A percentile compares a stretch with the other conserved stretches of the same genome.
Evolutionary conservation across 1,284 basidiomycete genomes (phyloP).

Genomic region (Ustilago trichophora): DNA sequence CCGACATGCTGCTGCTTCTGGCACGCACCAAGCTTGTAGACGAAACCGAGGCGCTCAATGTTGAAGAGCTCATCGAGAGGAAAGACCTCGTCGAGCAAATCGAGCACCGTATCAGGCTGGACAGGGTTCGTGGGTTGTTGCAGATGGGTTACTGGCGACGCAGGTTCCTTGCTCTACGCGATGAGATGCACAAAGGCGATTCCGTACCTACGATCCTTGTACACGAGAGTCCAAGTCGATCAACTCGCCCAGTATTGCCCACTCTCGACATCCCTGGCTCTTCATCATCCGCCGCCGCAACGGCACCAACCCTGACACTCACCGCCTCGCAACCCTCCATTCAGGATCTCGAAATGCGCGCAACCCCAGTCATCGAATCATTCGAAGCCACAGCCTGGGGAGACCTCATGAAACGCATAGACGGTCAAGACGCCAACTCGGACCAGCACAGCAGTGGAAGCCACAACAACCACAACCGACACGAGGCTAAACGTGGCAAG

Average conservation of each 20-base stretch:
- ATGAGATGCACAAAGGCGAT: conserved; percentile 24
- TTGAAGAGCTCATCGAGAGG: conserved; percentile 62
- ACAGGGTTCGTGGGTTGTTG: conserved; percentile 57
- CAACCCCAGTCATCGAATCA: conserved; percentile 41
- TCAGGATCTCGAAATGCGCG: conserved; percentile 36
- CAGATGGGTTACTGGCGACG: conserved; percentile 55
- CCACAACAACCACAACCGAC: no score
- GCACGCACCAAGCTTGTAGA: conserved; percentile 92
- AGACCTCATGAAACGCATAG: conserved; percentile 50
- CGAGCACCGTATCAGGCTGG: conserved; percentile 56
- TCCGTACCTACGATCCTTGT: conserved; percentile 26
- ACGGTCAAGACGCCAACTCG: conserved; percentile 4
- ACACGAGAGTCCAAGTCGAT: conserved; percentile 12
- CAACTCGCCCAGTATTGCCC: conserved; percentile 9
- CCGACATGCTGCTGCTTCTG: conserved; percentile 84
- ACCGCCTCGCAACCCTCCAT: conserved; percentile 21
- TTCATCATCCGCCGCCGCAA: no score
- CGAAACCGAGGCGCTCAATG: conserved; percentile 70
- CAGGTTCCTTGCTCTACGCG: conserved; percentile 47
- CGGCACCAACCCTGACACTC: conserved; percentile 14
- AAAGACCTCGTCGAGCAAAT: conserved; percentile 52
- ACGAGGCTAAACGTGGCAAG: no score
- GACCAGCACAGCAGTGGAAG: no score
- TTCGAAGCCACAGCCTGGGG: conserved; percentile 54
- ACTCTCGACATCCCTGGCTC: conserved; percentile 17